Percentiles rank a stretch among this genome's conserved stretches.
Evolutionary conservation across 225 moss, liverwort and hornwort genomes (phyloP).

Genomic region (Physcomitrium patens): DNA sequence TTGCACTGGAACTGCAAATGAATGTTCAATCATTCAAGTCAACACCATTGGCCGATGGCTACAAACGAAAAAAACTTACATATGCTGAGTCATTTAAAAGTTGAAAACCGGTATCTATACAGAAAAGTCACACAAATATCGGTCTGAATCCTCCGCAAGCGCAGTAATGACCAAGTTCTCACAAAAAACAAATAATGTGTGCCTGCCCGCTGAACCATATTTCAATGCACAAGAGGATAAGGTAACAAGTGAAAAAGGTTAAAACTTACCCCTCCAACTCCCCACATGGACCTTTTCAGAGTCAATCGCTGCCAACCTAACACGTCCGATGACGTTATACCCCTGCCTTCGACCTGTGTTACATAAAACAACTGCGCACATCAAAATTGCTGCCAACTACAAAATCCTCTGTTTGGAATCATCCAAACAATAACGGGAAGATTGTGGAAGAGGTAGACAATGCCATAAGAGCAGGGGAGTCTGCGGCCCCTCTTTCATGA

Average conservation of each 20-base stretch:
- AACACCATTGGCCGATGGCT: not conserved
- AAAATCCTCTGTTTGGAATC: not conserved
- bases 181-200: too few species aligned
- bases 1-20: not conserved
- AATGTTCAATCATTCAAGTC: not conserved
- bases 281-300: slow-evolving; percentile 55
- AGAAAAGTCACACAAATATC: too few species aligned
- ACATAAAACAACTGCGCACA: not conserved
- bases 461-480: too few species aligned
- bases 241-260: not conserved
- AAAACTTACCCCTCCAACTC: slow-evolving; percentile 51
- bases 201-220: too few species aligned
- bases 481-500: too few species aligned
- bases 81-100: too few species aligned
- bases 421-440: not conserved
- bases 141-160: too few species aligned
- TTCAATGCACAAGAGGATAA: not conserved
- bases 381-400: not conserved
- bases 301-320: slow-evolving; percentile 45
- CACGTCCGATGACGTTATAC: slow-evolving; percentile 43
- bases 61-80: too few species aligned
- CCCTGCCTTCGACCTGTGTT: slow-evolving; percentile 56
- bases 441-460: too few species aligned
- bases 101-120: too few species aligned
- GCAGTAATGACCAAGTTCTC: too few species aligned